Evolutionary conservation across 192 early-diverging fungal genomes (phyloP).

Genomic region (Mycoemilia scoparia): DNA sequence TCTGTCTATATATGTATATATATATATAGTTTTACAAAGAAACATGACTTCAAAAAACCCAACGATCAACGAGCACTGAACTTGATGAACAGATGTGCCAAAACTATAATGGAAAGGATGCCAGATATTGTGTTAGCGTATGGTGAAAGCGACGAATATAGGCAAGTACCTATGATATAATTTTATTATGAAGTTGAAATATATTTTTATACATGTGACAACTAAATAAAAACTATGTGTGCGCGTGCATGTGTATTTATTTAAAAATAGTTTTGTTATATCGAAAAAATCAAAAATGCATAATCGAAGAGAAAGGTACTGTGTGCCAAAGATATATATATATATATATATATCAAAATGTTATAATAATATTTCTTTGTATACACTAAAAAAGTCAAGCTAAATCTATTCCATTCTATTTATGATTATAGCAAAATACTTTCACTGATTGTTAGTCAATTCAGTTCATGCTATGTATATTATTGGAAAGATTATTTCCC

Average conservation of each 20-base stretch:
- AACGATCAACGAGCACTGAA: constrained; percentile 58
- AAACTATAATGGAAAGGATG: constrained; percentile 59
- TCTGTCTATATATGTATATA: too few relatives aligned
- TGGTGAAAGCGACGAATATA: constrained; percentile 89
- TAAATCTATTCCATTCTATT: constrained; percentile 5
- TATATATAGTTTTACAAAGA: constrained; percentile 68
- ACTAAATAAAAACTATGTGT: too few relatives aligned
- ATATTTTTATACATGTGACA: not conserved
- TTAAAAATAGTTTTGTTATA: constrained; percentile 57
- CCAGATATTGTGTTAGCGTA: constrained; percentile 68
- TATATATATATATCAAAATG: not conserved
- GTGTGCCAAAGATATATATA: not conserved
- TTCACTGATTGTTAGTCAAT: constrained; percentile 63
- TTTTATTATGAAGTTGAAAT: not conserved
- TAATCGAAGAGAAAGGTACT: constrained; percentile 39
- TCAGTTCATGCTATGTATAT: constrained; percentile 71
- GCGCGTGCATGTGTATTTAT: too few relatives aligned
- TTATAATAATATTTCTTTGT: not conserved
- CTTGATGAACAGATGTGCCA: constrained; percentile 69
- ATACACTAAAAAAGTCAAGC: not conserved
- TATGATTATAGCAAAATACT: constrained; percentile 61
- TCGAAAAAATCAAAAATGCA: constrained; percentile 40
- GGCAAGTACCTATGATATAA: constrained; percentile 21
- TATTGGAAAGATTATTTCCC: constrained; percentile 63
- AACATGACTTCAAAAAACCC: constrained; percentile 59